Percentiles rank a stretch among this genome's conserved stretches.
These are phyloP conservation scores for Atractiella rhizophila DNA, from an alignment of 768 basidiomycete species.

Conservation along the genomic window DNA sequence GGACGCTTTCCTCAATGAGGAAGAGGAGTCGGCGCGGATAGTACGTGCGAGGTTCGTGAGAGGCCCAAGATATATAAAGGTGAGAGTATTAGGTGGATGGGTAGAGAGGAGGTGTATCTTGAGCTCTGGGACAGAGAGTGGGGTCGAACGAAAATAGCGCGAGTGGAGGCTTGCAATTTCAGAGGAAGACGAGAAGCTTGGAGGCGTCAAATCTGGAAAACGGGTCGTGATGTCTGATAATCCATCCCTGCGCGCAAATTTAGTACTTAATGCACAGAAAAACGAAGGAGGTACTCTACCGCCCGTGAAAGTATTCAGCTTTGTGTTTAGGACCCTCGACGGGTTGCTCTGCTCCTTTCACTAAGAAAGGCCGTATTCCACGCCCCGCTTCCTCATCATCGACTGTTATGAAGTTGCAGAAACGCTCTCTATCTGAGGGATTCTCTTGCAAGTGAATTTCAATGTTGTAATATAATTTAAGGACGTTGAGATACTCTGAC, in stretches of 20 bases:
- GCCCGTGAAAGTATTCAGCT: slow-evolving; percentile 16
- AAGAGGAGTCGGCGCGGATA: slow-evolving; percentile 31
- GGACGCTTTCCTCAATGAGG: slow-evolving; percentile 30
- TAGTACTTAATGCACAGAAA: not conserved
- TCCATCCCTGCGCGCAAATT: slow-evolving; percentile 10
- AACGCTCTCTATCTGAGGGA: slow-evolving; percentile 9
- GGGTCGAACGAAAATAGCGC: too few species aligned
- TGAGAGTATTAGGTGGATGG: slow-evolving; percentile 31
- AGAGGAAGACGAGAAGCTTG: not conserved
- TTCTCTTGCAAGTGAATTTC: slow-evolving; percentile 12
- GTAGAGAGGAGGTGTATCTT: slow-evolving; percentile 31
- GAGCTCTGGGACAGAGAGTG: slow-evolving; percentile 1
- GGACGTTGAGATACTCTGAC: slow-evolving; percentile 16
- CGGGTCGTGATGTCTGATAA: slow-evolving; percentile 15
- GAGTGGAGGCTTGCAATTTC: too few species aligned
- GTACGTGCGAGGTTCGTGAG: slow-evolving; percentile 54
- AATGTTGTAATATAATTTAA: slow-evolving; percentile 18
- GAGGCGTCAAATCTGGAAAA: slow-evolving; percentile 15
- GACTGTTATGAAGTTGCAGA: slow-evolving; percentile 3
- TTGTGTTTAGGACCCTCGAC: slow-evolving; percentile 13
- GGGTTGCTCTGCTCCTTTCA: slow-evolving; percentile 17
- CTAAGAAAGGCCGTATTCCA: slow-evolving; percentile 3
- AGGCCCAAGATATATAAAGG: slow-evolving; percentile 49
- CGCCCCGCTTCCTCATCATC: not conserved
- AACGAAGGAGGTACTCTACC: not conserved